Evolutionary conservation across 352 stramenopile species (phyloP).

Genomic region (Phytophthora sp.): DNA sequence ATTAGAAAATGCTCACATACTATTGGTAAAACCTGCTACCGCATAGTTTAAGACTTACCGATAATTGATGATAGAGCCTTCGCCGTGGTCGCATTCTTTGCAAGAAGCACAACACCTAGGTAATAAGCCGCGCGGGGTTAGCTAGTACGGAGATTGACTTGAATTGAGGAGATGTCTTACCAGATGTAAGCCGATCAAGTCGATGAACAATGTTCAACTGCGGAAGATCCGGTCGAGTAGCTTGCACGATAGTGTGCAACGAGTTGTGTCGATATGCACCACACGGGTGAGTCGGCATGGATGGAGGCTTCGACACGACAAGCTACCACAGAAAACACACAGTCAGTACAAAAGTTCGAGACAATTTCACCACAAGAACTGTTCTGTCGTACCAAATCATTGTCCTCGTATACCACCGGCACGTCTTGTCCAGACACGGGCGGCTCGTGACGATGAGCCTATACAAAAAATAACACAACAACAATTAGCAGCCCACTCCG

Average conservation of each 20-base stretch:
- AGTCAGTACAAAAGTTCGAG: constrained; percentile 4
- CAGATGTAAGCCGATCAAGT: constrained; percentile 96
- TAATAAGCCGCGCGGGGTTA: not conserved
- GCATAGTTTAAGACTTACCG: constrained; percentile 44
- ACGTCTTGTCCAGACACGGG: constrained; percentile 89
- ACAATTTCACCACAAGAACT: too few species aligned
- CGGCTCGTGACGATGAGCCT: constrained; percentile 97
- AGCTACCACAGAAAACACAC: constrained; percentile 45
- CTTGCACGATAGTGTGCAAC: constrained; percentile 84
- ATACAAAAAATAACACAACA: constrained; percentile 7
- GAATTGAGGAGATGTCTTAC: constrained; percentile 31
- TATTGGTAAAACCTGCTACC: not conserved
- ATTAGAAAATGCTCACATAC: constrained; percentile 4
- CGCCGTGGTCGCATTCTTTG: constrained; percentile 76
- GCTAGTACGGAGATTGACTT: not conserved
- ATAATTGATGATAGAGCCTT: constrained; percentile 79
- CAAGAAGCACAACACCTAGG: constrained; percentile 81
- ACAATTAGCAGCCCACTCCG: constrained; percentile 4
- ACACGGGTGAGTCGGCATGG: constrained; percentile 95
- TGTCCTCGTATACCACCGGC: constrained; percentile 76
- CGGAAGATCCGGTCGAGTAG: constrained; percentile 70
- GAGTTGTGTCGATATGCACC: constrained; percentile 96
- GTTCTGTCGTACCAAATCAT: constrained; percentile 69
- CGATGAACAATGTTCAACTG: constrained; percentile 93
- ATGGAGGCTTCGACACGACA: constrained; percentile 90